These are phyloP conservation scores for Stereum hirsutum DNA, from an alignment of 1,284 basidiomycete species.

Conservation along the genomic window DNA sequence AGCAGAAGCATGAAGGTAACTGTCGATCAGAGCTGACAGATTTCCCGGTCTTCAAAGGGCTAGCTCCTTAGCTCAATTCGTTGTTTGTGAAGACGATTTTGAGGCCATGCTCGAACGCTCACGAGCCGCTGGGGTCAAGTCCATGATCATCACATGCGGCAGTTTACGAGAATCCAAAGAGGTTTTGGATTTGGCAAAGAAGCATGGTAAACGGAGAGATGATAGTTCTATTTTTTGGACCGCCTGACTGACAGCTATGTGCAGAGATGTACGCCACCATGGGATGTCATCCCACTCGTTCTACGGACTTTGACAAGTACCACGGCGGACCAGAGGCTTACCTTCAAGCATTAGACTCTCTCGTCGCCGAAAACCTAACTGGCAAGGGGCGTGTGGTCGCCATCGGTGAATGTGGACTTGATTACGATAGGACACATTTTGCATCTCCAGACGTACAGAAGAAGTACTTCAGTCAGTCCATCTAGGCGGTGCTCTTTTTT, in stretches of 20 bases:
- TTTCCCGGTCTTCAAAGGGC: background rate
- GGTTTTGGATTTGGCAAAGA: conserved; percentile 54
- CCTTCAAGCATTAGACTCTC: conserved; percentile 45
- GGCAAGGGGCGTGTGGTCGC: conserved; percentile 61
- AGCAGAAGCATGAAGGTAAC: conserved; percentile 44
- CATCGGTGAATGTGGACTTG: conserved; percentile 83
- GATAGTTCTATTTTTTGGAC: background rate
- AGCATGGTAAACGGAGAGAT: conserved; percentile 34
- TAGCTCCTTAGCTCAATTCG: conserved; percentile 13
- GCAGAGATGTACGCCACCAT: conserved; percentile 69
- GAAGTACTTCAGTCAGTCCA: conserved; percentile 51
- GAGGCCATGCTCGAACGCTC: conserved; percentile 54
- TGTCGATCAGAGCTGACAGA: background rate
- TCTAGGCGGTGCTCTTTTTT: background rate
- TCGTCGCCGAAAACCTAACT: conserved; percentile 47
- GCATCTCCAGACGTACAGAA: conserved; percentile 57
- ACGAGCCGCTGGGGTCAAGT: conserved; percentile 54
- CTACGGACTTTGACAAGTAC: conserved; percentile 62
- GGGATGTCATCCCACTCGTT: conserved; percentile 86
- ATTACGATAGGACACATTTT: conserved; percentile 80
- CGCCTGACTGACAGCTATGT: too few relatives aligned
- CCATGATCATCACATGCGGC: conserved; percentile 80
- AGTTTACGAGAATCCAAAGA: conserved; percentile 59
- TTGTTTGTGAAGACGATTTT: conserved; percentile 49
- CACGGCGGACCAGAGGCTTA: conserved; percentile 58